Conservation (phyloP, 371 early-diverging fungal genomes). For the Rhizopus microsporus region DNA sequence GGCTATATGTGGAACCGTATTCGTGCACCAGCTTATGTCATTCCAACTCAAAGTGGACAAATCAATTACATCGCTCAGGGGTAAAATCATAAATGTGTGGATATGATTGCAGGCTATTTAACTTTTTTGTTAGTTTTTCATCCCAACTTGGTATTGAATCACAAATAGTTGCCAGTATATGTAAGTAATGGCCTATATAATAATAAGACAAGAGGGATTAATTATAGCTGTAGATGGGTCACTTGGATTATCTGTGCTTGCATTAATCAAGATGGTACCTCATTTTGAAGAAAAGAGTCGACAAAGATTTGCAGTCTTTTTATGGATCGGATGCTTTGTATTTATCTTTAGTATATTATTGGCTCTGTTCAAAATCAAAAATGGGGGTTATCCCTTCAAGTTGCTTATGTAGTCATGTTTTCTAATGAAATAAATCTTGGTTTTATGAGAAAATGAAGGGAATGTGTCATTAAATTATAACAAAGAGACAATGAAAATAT, state of each 20-base stretch:
- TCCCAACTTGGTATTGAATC: constrained; percentile 79
- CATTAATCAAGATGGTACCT: constrained; percentile 46
- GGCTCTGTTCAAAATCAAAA: constrained; percentile 71
- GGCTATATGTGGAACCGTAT: constrained; percentile 93
- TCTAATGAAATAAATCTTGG: too few species aligned
- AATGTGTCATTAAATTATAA: background rate
- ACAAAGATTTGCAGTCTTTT: constrained; percentile 62
- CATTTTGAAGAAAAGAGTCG: constrained; percentile 35
- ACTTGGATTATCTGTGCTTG: constrained; percentile 51
- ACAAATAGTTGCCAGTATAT: constrained; percentile 74
- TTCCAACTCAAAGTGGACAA: constrained; percentile 59
- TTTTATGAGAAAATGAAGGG: background rate
- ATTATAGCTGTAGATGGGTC: constrained; percentile 50
- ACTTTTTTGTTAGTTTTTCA: constrained; percentile 57
- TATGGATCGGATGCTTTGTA: constrained; percentile 53
- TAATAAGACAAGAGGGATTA: background rate
- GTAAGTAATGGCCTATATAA: constrained; percentile 54
- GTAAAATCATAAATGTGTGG: constrained; percentile 17
- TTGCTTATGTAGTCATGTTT: constrained; percentile 50
- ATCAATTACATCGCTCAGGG: constrained; percentile 65
- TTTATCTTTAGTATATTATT: constrained; percentile 67
- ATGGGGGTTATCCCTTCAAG: constrained; percentile 76
- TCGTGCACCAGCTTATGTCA: constrained; percentile 72
- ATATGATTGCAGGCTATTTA: background rate
- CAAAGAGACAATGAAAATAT: too few species aligned